Evolutionary conservation across 257 asterid species (phyloP).

Genomic region (Scutellaria baicalensis): DNA sequence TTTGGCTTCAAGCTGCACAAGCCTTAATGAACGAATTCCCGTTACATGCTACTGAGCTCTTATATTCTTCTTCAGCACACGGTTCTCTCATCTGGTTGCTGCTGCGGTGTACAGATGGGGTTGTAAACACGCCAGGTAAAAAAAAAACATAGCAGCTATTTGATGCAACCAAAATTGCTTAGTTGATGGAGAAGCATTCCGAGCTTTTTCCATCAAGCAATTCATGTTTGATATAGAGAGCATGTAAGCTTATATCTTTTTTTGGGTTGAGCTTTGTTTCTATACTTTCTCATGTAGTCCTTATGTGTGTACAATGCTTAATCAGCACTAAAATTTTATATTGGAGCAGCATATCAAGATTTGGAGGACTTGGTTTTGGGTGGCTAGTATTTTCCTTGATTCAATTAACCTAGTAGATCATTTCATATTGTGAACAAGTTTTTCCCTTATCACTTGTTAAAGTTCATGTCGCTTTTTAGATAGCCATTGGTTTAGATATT

Average conservation of each 20-base stretch:
- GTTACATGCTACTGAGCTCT: conserved; percentile 20
- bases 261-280: conserved; percentile 23
- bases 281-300: conserved; percentile 21
- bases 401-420: not conserved
- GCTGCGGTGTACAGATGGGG: conserved; percentile 26
- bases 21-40: conserved; percentile 34
- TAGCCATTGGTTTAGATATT: no score
- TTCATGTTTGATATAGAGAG: conserved; percentile 11
- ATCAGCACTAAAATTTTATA: conserved; percentile 15
- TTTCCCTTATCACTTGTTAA: not conserved
- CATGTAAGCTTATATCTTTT: conserved; percentile 25
- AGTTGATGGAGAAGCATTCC: conserved; percentile 25
- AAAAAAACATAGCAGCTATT: conserved; percentile 15
- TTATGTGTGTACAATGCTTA: conserved; percentile 16
- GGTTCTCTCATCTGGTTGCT: conserved; percentile 32
- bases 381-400: not conserved
- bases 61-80: conserved; percentile 21
- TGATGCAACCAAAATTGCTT: conserved; percentile 27
- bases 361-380: not conserved
- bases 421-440: not conserved
- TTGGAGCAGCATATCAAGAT: conserved; percentile 5
- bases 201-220: conserved; percentile 7
- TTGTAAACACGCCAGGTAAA: conserved; percentile 24
- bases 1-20: conserved; percentile 93
- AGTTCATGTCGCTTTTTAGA: not conserved